Base-by-base conservation (phyloP, 768 basidiomycete genomes). In the Amanita exitialis region DNA sequence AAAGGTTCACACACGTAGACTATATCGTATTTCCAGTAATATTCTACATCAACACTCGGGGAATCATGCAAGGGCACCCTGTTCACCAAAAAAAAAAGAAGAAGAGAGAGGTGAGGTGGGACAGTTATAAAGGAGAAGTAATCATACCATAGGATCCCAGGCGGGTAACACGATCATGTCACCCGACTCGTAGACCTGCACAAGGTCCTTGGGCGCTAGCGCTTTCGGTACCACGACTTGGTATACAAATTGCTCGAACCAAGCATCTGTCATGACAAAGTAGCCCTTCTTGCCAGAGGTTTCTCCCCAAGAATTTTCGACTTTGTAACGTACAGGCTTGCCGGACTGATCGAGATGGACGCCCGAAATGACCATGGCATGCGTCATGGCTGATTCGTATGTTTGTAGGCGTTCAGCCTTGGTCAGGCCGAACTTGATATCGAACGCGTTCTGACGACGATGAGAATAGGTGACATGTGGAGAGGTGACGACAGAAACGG, bases 291-390 rank as follows among this genome's bases (percentile, higher is more conserved):
- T 74, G 21, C 92, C 86, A 0, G 73, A 75, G 0, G 69, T 68
- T 23, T 82, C 80, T 13, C 90, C 88, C 95, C 95, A 98, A 3
- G 84, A 87, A 70, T 98, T 98, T 74, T 98, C 95, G 16, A 98
- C 90, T 67, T 91, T 90, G 77, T 91, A 98, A n/a, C 91, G 78
- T 16, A 94, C 66, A 0, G 92, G 84, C 52, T 77, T 79, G 47
- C 90, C 90, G 2, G 70, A 65, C 39, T 61, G 53, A 60, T 94
- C 92, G 44, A 96, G 70, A 62, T 97, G 94, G 15, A 94, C 94
- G 15, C 79, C 94, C 15, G 87, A 83, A 63, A 97, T 94, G 38
- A 95, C 90, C 90, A 91, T 88, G 2, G 91, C 91, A 63, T 97
- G 94, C 1, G 93, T 97, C 93, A 96, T 95, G 28, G 84, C 64